Evolutionary conservation across 306 rosid genomes (phyloP).

Genomic region (Trifolium repens): DNA sequence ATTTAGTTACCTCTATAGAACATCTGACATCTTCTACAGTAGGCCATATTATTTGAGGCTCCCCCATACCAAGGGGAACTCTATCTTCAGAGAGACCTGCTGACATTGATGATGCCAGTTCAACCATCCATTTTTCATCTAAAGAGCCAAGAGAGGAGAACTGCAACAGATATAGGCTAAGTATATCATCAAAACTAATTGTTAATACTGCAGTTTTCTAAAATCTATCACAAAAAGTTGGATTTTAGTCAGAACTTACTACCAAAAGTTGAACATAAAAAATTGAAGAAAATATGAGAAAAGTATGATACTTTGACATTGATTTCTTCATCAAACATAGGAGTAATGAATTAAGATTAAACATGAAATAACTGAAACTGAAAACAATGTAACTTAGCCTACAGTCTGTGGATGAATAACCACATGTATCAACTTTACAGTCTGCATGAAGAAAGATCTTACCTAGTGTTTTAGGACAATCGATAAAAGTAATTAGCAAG

Average conservation of each 20-base stretch:
- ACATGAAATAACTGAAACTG: constrained; percentile 17
- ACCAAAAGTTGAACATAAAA: constrained; percentile 23
- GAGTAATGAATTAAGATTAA: constrained; percentile 12
- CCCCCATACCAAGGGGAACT: constrained; percentile 84
- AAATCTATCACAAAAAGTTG: constrained; percentile 33
- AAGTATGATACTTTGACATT: background rate
- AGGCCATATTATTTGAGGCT: constrained; percentile 90
- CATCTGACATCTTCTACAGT: constrained; percentile 96
- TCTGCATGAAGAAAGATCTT: too few relatives aligned
- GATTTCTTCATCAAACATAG: constrained; percentile 17
- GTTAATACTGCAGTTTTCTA: constrained; percentile 4
- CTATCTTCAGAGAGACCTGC: constrained; percentile 76
- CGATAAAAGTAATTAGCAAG: too few relatives aligned
- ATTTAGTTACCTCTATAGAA: constrained; percentile 64
- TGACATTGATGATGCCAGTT: constrained; percentile 84
- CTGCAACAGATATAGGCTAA: constrained; percentile 52
- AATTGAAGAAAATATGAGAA: constrained; percentile 25
- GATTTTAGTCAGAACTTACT: constrained; percentile 22
- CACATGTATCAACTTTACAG: too few relatives aligned
- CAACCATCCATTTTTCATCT: constrained; percentile 97
- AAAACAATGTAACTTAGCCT: constrained; percentile 15
- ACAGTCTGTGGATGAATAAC: too few relatives aligned
- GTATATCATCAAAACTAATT: constrained; percentile 13
- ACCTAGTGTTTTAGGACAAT: too few relatives aligned
- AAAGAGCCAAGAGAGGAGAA: constrained; percentile 96